phyloP scores from a whole-genome alignment of 176 grass and related monocot species.

The Triticum timopheevii region DNA sequence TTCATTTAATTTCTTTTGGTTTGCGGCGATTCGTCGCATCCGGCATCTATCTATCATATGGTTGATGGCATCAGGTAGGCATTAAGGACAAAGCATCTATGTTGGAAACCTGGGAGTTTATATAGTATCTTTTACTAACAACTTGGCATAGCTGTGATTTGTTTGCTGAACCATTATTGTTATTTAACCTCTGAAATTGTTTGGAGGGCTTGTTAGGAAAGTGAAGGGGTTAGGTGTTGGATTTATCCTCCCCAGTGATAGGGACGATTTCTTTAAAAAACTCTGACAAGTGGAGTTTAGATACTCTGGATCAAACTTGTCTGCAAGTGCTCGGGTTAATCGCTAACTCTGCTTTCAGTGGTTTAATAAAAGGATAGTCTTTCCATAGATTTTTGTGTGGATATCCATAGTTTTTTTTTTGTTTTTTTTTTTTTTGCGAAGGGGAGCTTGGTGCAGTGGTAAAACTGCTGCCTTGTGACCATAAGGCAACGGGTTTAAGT shows the following conservation, averaged over 20 bases:
- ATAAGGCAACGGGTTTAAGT: too few relatives aligned
- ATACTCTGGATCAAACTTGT: not conserved
- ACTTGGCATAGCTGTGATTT: not conserved
- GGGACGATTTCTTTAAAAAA: not conserved
- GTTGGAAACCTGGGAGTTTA: conserved; percentile 9
- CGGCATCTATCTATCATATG: conserved; percentile 24
- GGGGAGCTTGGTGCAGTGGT: too few relatives aligned
- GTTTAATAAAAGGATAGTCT: not conserved
- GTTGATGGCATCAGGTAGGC: not conserved
- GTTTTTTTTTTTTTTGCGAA: too few relatives aligned
- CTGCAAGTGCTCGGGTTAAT: not conserved
- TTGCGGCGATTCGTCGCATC: not conserved
- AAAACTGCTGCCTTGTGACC: too few relatives aligned
- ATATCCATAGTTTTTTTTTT: too few relatives aligned
- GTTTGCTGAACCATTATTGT: not conserved
- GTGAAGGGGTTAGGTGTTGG: not conserved
- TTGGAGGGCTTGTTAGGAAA: not conserved
- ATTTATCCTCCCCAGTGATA: not conserved
- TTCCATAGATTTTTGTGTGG: too few relatives aligned
- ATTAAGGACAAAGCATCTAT: conserved; percentile 7
- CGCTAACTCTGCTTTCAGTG: not conserved
- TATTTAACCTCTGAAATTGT: not conserved
- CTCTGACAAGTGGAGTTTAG: not conserved
- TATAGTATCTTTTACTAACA: not conserved
- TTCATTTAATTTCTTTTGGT: not conserved